These are phyloP conservation scores for Fusarium poae DNA, from an alignment of 2,329 filamentous ascomycete species.

Conservation along the genomic window DNA sequence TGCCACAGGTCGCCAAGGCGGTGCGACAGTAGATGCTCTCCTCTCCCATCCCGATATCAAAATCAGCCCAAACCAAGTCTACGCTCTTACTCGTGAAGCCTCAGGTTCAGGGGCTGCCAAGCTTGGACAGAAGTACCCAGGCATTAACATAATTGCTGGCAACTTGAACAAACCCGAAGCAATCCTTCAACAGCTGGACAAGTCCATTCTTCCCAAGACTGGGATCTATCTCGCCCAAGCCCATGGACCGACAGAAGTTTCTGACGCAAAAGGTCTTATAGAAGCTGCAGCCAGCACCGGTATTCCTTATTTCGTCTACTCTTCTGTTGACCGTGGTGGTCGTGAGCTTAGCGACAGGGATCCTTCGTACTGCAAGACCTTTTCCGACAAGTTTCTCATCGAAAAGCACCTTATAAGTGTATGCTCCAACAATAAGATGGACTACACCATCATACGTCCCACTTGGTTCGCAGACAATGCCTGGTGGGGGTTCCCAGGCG, in stretches of 20 bases:
- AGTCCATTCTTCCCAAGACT: slow-evolving; percentile 22
- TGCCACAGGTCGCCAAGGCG: slow-evolving; percentile 52
- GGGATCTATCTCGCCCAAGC: slow-evolving; percentile 46
- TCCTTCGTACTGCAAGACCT: slow-evolving; percentile 47
- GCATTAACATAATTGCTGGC: slow-evolving; percentile 66
- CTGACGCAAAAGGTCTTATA: slow-evolving; percentile 66
- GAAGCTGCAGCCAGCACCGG: slow-evolving; percentile 63
- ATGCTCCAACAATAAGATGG: slow-evolving; percentile 36
- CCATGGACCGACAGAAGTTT: slow-evolving; percentile 55
- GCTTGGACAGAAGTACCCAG: slow-evolving; percentile 54
- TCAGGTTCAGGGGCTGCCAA: slow-evolving; percentile 59
- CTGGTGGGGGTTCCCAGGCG: slow-evolving; percentile 45
- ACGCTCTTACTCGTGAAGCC: slow-evolving; percentile 64
- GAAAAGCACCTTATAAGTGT: slow-evolving; percentile 67
- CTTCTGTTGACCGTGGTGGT: slow-evolving; percentile 73
- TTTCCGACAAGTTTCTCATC: slow-evolving; percentile 68
- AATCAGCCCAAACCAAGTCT: slow-evolving; percentile 56
- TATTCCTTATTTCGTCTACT: slow-evolving; percentile 71
- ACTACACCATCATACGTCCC: slow-evolving; percentile 49
- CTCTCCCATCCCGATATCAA: slow-evolving; percentile 52
- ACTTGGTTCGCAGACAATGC: slow-evolving; percentile 49
- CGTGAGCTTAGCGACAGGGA: slow-evolving; percentile 63
- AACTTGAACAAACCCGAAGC: slow-evolving; percentile 62
- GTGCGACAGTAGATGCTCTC: slow-evolving; percentile 48
- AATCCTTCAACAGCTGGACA: slow-evolving; percentile 58